Percentiles rank a stretch among this genome's conserved stretches.
phyloP scores from a whole-genome alignment of 2,329 filamentous ascomycete genomes.

The Claviceps humidiphila region DNA sequence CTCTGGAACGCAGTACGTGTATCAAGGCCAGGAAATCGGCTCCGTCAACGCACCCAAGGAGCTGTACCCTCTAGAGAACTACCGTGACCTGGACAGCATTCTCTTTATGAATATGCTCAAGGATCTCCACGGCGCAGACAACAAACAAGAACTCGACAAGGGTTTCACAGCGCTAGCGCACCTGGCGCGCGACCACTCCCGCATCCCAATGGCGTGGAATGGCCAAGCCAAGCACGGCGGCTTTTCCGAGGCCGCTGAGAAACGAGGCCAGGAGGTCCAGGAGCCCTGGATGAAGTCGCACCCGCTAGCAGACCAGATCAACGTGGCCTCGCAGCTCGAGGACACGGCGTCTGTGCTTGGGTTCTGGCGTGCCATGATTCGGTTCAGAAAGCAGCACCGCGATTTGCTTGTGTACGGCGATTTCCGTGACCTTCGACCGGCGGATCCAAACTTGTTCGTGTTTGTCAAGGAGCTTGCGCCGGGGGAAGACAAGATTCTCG shows the following conservation, averaged over 20 bases:
- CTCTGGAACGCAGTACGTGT: conserved; percentile 50
- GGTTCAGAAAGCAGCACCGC: conserved; percentile 18
- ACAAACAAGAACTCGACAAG: conserved; percentile 22
- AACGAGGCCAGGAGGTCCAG: conserved; percentile 13
- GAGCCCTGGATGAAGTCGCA: conserved; percentile 23
- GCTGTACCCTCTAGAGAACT: conserved; percentile 46
- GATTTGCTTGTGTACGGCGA: conserved; percentile 23
- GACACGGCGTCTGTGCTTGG: conserved; percentile 22
- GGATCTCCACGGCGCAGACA: conserved; percentile 15
- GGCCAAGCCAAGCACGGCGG: conserved; percentile 18
- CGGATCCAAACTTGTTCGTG: conserved; percentile 14
- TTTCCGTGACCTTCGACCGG: conserved; percentile 14
- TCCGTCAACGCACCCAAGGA: conserved; percentile 45
- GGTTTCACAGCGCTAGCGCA: conserved; percentile 19
- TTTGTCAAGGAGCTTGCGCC: conserved; percentile 19
- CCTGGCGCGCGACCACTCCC: conserved; percentile 44
- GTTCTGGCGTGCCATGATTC: conserved; percentile 20
- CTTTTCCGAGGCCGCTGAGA: conserved; percentile 24
- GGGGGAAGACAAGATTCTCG: conserved; percentile 12
- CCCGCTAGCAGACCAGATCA: conserved; percentile 27
- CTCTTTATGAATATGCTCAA: conserved; percentile 22
- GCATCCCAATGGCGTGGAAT: conserved; percentile 57
- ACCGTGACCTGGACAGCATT: conserved; percentile 35
- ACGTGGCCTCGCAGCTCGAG: conserved; percentile 40
- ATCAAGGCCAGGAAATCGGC: conserved; percentile 56